Percentiles rank a stretch among this genome's conserved stretches.
These are phyloP conservation scores for Medicago truncatula DNA, from an alignment of 306 rosid genomes.

Conservation along the genomic window DNA sequence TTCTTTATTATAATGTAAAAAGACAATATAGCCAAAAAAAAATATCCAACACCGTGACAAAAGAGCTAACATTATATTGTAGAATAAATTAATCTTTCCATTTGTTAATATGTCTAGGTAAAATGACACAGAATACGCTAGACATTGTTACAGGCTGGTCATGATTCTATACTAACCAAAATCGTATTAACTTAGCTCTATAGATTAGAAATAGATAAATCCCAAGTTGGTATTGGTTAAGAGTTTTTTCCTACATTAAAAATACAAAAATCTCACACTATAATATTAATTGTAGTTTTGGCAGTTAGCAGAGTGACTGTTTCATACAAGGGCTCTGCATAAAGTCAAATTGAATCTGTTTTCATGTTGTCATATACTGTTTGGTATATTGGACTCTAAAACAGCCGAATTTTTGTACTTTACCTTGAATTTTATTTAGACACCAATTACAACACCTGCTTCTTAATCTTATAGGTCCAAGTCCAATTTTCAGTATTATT, in stretches of 20 bases:
- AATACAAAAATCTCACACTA: neutral
- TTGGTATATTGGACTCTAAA: slow-evolving; percentile 15
- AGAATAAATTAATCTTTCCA: neutral
- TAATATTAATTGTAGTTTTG: slow-evolving; percentile 27
- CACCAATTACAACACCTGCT: slow-evolving; percentile 4
- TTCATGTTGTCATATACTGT: slow-evolving; percentile 10
- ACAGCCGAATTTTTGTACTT: slow-evolving; percentile 28
- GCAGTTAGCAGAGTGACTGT: slow-evolving; percentile 10
- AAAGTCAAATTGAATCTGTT: slow-evolving; percentile 31
- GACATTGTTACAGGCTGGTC: slow-evolving; percentile 40
- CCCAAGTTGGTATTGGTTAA: slow-evolving; percentile 14
- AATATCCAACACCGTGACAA: neutral
- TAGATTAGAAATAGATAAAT: slow-evolving; percentile 25
- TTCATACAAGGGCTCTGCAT: slow-evolving; percentile 16
- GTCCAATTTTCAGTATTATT: slow-evolving; percentile 11
- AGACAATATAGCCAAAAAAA: neutral
- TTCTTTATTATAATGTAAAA: slow-evolving; percentile 26
- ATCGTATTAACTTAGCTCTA: slow-evolving; percentile 31
- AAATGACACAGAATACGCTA: slow-evolving; percentile 16
- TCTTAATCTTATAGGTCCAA: slow-evolving; percentile 29
- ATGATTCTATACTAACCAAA: slow-evolving; percentile 24
- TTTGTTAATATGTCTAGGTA: neutral
- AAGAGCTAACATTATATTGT: slow-evolving; percentile 5
- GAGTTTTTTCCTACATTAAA: slow-evolving; percentile 8
- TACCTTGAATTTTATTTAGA: neutral